Conservation (phyloP, 2,329 filamentous ascomycete genomes). For the Stachybotrys chartarum region DNA sequence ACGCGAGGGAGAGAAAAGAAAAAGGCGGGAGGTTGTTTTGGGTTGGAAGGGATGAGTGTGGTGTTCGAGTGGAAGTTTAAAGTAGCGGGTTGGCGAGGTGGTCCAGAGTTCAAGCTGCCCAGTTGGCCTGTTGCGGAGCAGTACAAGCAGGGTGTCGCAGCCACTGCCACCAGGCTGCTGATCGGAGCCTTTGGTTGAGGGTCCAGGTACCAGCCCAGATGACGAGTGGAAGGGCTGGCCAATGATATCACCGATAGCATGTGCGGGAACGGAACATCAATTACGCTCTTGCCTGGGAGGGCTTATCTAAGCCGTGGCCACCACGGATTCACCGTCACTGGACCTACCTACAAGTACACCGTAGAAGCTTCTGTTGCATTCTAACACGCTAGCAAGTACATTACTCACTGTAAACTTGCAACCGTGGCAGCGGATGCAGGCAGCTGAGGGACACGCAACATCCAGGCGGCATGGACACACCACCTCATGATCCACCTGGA, state of each 20-base stretch:
- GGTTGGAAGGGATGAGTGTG: not conserved
- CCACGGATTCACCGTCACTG: not conserved
- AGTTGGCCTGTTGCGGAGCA: constrained; percentile 1
- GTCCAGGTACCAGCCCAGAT: constrained; percentile 5
- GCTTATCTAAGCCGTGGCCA: constrained; percentile 17
- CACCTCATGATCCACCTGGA: too few relatives aligned
- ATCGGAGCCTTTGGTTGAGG: not conserved
- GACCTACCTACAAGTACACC: not conserved
- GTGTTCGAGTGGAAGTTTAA: not conserved
- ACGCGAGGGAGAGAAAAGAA: constrained; percentile 1
- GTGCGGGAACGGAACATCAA: constrained; percentile 27
- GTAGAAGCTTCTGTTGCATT: not conserved
- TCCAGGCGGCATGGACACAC: too few relatives aligned
- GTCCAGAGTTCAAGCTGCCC: not conserved
- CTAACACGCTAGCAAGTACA: too few relatives aligned
- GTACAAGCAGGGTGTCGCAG: not conserved
- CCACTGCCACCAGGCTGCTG: not conserved
- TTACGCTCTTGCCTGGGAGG: constrained; percentile 15
- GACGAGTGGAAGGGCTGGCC: constrained; percentile 16
- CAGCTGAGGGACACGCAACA: too few relatives aligned
- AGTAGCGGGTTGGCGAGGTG: not conserved
- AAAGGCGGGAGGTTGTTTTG: not conserved
- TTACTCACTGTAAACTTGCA: too few relatives aligned
- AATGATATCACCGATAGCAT: constrained; percentile 24
- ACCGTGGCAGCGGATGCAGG: too few relatives aligned